phyloP scores from a whole-genome alignment of 495 filamentous ascomycete genomes.

The Platismatia glauca region DNA sequence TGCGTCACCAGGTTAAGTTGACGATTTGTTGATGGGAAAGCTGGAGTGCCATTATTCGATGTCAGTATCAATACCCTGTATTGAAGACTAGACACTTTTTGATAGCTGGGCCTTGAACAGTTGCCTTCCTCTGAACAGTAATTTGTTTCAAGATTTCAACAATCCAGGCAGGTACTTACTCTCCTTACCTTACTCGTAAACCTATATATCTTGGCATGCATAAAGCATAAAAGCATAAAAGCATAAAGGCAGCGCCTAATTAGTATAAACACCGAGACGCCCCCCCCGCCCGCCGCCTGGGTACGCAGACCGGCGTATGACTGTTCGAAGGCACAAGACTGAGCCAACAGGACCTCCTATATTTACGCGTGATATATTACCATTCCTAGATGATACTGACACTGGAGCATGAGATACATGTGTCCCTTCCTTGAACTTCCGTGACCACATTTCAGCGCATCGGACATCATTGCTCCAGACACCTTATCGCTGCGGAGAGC shows the following conservation, averaged over 20 bases:
- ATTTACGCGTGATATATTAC: not conserved
- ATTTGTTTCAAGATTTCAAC: no score
- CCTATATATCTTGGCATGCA: constrained; percentile 1
- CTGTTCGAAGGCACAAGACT: constrained; percentile 11
- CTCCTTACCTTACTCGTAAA: no score
- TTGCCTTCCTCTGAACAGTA: no score
- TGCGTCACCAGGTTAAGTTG: not conserved
- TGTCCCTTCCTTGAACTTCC: not conserved
- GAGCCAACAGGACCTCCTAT: not conserved
- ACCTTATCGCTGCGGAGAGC: constrained; percentile 13
- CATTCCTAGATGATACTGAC: not conserved
- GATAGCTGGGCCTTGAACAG: no score
- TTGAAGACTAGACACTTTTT: no score
- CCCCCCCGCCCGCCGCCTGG: not conserved
- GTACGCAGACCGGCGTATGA: not conserved
- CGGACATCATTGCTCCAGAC: constrained; percentile 5
- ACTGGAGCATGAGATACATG: not conserved
- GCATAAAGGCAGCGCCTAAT: constrained; percentile 1
- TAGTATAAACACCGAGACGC: not conserved
- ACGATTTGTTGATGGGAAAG: not conserved
- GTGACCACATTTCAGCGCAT: constrained; percentile 1
- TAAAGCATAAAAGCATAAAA: constrained; percentile 6
- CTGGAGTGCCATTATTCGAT: not conserved
- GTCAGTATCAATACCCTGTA: not conserved
- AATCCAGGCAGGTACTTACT: no score